A percentile compares a stretch with the other conserved stretches of the same genome.
Conservation (phyloP, 148 eudicot species). For the Nepenthes gracilis region DNA sequence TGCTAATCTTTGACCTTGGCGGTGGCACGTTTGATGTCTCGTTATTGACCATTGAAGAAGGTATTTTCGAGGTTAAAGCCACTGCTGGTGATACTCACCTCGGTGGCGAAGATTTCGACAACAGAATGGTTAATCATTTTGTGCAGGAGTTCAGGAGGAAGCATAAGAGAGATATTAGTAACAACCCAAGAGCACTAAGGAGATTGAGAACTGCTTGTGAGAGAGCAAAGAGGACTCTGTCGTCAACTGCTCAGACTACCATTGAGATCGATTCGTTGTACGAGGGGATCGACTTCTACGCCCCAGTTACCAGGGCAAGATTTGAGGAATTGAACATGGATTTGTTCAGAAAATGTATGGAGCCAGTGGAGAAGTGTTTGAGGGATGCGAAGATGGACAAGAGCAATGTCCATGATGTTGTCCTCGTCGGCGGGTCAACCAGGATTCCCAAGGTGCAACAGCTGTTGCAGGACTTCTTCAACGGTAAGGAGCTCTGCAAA, state of each 20-base stretch:
- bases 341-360: constrained; percentile 56
- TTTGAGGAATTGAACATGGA: constrained; percentile 48
- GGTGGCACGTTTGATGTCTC: constrained; percentile 49
- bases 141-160: constrained; percentile 48
- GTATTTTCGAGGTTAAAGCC: constrained; percentile 45
- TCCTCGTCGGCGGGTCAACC: constrained; percentile 49
- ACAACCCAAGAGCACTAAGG: constrained; percentile 43
- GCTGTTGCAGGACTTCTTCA: constrained; percentile 37
- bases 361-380: constrained; percentile 48
- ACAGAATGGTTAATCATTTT: constrained; percentile 45
- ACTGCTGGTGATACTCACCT: constrained; percentile 50
- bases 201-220: constrained; percentile 49
- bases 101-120: constrained; percentile 49
- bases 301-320: constrained; percentile 43
- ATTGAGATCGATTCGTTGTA: constrained; percentile 38
- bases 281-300: constrained; percentile 48
- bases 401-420: constrained; percentile 36
- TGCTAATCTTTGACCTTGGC: constrained; percentile 40
- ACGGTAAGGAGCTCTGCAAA: constrained; percentile 50
- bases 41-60: constrained; percentile 38
- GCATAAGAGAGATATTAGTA: constrained; percentile 48
- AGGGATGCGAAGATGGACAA: constrained; percentile 52
- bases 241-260: constrained; percentile 40
- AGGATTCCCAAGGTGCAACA: constrained; percentile 47
- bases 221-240: constrained; percentile 39